Evolutionary conservation across 768 basidiomycete genomes (phyloP), one percentile per base, ranked within the genome.

Genomic region (Macrolepiota fuliginosa): DNA sequence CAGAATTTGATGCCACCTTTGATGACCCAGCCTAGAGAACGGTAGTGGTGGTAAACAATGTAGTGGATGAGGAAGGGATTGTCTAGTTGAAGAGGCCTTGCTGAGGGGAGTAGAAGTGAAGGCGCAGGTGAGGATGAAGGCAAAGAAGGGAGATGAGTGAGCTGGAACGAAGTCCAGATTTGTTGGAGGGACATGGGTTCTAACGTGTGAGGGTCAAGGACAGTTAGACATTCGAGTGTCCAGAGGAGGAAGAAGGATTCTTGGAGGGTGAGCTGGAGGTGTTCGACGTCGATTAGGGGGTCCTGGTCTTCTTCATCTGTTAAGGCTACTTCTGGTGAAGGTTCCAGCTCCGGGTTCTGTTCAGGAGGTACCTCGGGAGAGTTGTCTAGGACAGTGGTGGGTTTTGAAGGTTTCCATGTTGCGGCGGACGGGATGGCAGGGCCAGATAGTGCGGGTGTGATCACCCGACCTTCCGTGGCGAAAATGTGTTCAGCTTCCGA

Each of bases 1-100:
- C 96, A 98, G 74, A 99, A 99, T 73, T 99, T 99, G 79, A 97
- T 88, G 0, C 97, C 97, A 29, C 88, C 86, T 73, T 95, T 94
- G 64, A 97, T 88, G 19, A 98, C 92, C 97, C 96, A 99, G 25
- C 97, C 97, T 7, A 98, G 81, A 3, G 95, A 94, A 15, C 96
- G 86, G 70, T 91, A 98, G 73, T 98, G 95, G 71, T 98, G 96
- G 69, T 96, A 97, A 2, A 86, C 86, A 53, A 89, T 86, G 67
- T 98, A 99, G 68, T 92, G 83, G 42, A 98, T 79, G 25, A 99
- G 76, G 76, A 98, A 96, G 0, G 95, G 95, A 70, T 96, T 96
- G 75, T 98, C 96, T 54, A 91, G 87, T 62, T 86, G 83, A 29
- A 80, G 73, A 9, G 56, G 54, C 29, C 65, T 54, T 52, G 47